These are phyloP conservation scores for Lepraria neglecta DNA, from an alignment of 495 filamentous ascomycete genomes.

Conservation along the genomic window DNA sequence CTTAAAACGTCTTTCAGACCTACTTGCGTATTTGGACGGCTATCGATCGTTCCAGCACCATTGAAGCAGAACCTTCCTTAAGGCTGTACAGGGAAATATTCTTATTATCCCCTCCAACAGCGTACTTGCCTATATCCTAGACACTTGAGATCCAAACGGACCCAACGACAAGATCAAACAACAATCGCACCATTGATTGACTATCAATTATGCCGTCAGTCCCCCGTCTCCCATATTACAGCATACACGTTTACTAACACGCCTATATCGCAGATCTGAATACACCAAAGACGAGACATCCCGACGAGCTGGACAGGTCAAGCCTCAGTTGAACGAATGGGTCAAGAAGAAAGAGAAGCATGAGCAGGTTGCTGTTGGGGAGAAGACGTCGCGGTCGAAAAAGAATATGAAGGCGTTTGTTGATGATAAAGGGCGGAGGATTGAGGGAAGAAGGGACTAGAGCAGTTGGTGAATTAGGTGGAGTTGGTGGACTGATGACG, in stretches of 20 bases:
- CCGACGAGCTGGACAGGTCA: neutral
- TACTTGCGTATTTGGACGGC: too few relatives aligned
- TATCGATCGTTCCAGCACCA: too few relatives aligned
- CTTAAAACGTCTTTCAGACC: too few relatives aligned
- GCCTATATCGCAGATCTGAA: neutral
- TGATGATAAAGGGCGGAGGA: neutral
- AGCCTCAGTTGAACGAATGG: slow-evolving; percentile 5
- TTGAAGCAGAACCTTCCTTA: too few relatives aligned
- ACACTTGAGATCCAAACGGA: too few relatives aligned
- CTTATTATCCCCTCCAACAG: too few relatives aligned
- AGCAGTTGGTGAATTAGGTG: neutral
- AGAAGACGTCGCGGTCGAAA: slow-evolving; percentile 1
- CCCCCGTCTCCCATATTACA: too few relatives aligned
- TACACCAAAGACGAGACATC: neutral
- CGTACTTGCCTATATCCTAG: too few relatives aligned
- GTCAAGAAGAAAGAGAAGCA: slow-evolving; percentile 10
- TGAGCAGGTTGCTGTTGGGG: slow-evolving; percentile 12
- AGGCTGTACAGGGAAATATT: too few relatives aligned
- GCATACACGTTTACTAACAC: too few relatives aligned
- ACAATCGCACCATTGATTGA: too few relatives aligned
- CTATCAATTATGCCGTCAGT: neutral
- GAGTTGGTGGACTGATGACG: neutral
- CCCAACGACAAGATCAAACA: too few relatives aligned
- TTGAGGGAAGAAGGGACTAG: neutral
- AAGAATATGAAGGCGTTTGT: neutral